Conservation (phyloP, 2,329 filamentous ascomycete species). For the Lojkania enalia region DNA sequence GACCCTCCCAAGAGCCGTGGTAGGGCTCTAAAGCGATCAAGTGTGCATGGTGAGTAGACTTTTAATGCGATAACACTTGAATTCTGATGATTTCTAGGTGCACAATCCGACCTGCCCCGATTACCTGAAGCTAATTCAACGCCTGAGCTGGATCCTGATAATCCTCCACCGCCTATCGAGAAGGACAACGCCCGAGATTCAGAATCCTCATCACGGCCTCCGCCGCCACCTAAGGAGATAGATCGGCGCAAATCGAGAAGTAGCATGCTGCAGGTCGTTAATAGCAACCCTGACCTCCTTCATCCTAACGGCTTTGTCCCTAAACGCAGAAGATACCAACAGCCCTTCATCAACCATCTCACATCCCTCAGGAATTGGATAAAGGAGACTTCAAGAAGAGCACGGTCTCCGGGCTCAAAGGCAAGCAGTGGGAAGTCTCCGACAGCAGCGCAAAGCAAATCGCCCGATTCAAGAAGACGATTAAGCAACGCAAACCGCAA, state of each 20-base stretch:
- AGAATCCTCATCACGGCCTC: constrained; percentile 77
- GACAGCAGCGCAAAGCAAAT: constrained; percentile 31
- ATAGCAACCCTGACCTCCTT: constrained; percentile 66
- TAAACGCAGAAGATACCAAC: constrained; percentile 60
- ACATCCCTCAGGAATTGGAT: constrained; percentile 73
- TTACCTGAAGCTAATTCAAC: constrained; percentile 64
- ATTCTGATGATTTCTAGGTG: constrained; percentile 47
- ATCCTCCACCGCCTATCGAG: constrained; percentile 71
- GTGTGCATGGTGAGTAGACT: constrained; percentile 48
- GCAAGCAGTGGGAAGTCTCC: constrained; percentile 40
- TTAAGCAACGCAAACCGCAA: constrained; percentile 40
- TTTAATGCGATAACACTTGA: constrained; percentile 1
- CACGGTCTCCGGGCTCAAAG: constrained; percentile 41
- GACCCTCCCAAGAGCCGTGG: constrained; percentile 71
- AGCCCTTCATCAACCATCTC: constrained; percentile 68
- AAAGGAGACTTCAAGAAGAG: constrained; percentile 58
- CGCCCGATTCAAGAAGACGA: constrained; percentile 38
- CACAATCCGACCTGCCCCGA: constrained; percentile 72
- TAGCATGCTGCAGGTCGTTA: constrained; percentile 85
- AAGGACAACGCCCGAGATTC: constrained; percentile 76
- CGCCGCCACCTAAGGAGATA: constrained; percentile 82
- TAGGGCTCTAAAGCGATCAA: constrained; percentile 71
- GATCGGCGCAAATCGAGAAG: constrained; percentile 71
- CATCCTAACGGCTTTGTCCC: constrained; percentile 60
- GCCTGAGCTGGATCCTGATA: constrained; percentile 44